Evolutionary conservation across 169 alveolate species (phyloP), one percentile per base, ranked within the genome.

Genomic region (Perkinsus olseni): DNA sequence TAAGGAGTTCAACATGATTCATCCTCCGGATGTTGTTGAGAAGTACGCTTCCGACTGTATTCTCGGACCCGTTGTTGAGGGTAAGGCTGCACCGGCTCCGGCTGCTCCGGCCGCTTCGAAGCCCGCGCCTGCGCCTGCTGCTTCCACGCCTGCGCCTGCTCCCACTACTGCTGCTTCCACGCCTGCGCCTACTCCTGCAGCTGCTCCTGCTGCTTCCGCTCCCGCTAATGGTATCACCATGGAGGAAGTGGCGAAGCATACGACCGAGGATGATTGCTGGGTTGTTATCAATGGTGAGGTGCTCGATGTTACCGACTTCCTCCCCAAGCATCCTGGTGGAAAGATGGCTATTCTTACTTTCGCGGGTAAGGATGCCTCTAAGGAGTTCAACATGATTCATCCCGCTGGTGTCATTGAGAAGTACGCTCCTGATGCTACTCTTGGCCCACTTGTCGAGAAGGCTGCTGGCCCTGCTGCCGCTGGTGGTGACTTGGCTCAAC

Each of bases 181-280:
- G 3, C 21, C 50, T 11, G 50, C 50, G 3, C 11, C 50, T 11
- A 40, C 50, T 6, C 50, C 50, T 40, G 50, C 50, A 11, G 21
- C 50, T 40, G 11, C 50, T 40, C 50, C 50, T 40, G 50, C 11
- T 3, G 50, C 50, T 40, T 11, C 50, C 11, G 50, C 50, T 40
- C 21, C 50, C 11, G 50, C 11, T 3, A 40, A 11, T 11, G 50
- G 50, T 40, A 40, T 40, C 50, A 40, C 93, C 91, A 10, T 94
- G 91, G 95, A 93, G 21, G 95, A 94, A 20, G 94, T 96, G n/a
- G 95, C 95, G 20, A 90, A 96, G 92, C 98, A 96, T 93, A 95
- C 94, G 92, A 94, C 93, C 38, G 95, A 95, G 92, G 38, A 91
- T 20, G 94, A 94, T 93, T 92, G 94, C 39, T 95, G 95, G 50